A percentile compares a stretch with the other conserved stretches of the same genome.
Evolutionary conservation across 2,329 filamentous ascomycete species (phyloP).

Genomic region (Claviceps sp.): DNA sequence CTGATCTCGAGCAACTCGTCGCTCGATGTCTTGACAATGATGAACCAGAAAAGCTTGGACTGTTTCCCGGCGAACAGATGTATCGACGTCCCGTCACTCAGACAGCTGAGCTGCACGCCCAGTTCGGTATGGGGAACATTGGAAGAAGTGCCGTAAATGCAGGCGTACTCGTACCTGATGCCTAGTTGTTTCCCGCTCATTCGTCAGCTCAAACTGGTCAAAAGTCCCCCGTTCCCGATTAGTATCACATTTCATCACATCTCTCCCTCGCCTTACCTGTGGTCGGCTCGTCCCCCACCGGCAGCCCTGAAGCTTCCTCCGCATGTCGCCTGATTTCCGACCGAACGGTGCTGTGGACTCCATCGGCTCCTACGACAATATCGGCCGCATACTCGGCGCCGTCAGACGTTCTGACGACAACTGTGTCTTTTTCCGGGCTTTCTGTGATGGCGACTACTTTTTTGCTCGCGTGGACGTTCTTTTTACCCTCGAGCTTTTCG

Average conservation of each 20-base stretch:
- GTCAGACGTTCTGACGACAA: slow-evolving; percentile 19
- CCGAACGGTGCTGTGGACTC: slow-evolving; percentile 22
- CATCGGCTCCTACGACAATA: slow-evolving; percentile 28
- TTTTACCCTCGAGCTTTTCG: slow-evolving; percentile 17
- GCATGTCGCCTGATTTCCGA: slow-evolving; percentile 13
- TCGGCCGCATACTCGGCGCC: slow-evolving; percentile 20
- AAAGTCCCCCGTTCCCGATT: too few species aligned
- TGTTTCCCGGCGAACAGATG: slow-evolving; percentile 2
- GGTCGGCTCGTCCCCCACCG: slow-evolving; percentile 10
- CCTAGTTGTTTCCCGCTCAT: not conserved
- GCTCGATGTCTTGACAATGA: slow-evolving; percentile 4
- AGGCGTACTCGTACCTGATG: slow-evolving; percentile 4
- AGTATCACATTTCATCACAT: not conserved
- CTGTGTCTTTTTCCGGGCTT: not conserved
- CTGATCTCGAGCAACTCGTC: slow-evolving; percentile 15
- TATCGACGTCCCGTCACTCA: slow-evolving; percentile 1
- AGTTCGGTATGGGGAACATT: slow-evolving; percentile 1
- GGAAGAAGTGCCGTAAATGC: slow-evolving; percentile 3
- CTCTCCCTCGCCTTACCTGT: slow-evolving; percentile 5
- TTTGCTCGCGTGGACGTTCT: slow-evolving; percentile 9
- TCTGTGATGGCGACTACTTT: slow-evolving; percentile 8
- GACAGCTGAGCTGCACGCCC: slow-evolving; percentile 1
- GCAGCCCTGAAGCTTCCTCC: slow-evolving; percentile 4
- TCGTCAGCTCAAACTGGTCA: too few species aligned
- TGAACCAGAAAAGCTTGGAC: slow-evolving; percentile 4